Percentiles rank a stretch among this genome's conserved stretches.
Evolutionary conservation across 257 asterid genomes (phyloP).

Genomic region (Solanum paucissectum): DNA sequence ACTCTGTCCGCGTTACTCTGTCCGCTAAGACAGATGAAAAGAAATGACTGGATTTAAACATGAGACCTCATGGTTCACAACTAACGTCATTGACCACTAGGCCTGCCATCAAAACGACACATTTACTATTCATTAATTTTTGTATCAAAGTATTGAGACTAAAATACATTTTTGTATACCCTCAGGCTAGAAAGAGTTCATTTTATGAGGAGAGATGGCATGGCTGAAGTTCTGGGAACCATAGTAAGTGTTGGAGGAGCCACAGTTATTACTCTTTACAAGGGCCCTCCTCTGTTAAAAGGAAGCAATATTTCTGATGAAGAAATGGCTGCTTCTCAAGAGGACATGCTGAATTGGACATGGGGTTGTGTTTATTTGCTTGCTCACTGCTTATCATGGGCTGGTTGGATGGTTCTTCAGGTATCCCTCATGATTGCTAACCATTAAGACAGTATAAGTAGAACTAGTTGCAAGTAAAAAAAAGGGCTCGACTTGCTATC

Average conservation of each 20-base stretch:
- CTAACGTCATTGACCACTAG: not conserved
- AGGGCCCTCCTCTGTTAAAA: conserved; percentile 57
- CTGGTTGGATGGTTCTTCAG: conserved; percentile 93
- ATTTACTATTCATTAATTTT: not conserved
- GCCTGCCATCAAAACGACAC: not conserved
- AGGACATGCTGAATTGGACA: conserved; percentile 50
- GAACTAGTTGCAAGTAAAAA: not conserved
- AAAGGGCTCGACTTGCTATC: not conserved
- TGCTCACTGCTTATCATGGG: conserved; percentile 88
- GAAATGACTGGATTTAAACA: not conserved
- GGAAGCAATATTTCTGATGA: conserved; percentile 10
- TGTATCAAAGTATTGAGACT: not conserved
- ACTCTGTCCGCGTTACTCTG: not conserved
- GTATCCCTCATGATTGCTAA: conserved; percentile 6
- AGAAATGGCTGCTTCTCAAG: conserved; percentile 9
- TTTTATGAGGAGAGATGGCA: conserved; percentile 49
- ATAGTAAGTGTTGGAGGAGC: conserved; percentile 77
- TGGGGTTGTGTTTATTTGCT: conserved; percentile 70
- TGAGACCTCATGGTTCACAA: not conserved
- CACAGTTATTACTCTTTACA: conserved; percentile 58
- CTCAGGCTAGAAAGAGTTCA: conserved; percentile 45
- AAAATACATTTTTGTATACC: not conserved
- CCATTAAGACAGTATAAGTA: not conserved
- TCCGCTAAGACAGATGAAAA: not conserved
- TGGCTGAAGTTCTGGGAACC: conserved; percentile 71